These are phyloP conservation scores for Phlebopus sp. DNA, from an alignment of 1,284 basidiomycete species.

Conservation along the genomic window DNA sequence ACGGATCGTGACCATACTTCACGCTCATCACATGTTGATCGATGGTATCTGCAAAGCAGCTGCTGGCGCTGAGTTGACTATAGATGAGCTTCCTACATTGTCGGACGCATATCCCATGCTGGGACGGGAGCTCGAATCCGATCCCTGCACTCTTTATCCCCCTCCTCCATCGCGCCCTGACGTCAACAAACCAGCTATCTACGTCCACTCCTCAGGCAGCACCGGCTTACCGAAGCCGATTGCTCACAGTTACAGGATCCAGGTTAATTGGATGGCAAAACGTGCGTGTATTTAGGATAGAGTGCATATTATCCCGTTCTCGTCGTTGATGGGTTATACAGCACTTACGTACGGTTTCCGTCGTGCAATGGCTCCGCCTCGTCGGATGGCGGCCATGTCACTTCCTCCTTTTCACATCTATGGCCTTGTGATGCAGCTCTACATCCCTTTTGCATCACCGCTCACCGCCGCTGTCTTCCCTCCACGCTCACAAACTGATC, in stretches of 20 bases:
- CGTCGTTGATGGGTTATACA: not conserved
- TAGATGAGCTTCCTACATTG: conserved; percentile 24
- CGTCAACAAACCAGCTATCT: conserved; percentile 1
- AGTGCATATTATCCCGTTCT: not conserved
- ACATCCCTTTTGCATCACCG: conserved; percentile 1
- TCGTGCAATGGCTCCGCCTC: not conserved
- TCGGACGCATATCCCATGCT: conserved; percentile 23
- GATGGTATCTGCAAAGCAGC: conserved; percentile 8
- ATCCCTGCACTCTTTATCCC: conserved; percentile 22
- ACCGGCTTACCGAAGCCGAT: conserved; percentile 12
- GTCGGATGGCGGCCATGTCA: conserved; percentile 4
- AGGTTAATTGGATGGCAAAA: conserved; percentile 7
- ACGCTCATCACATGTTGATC: conserved; percentile 17
- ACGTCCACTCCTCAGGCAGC: conserved; percentile 12
- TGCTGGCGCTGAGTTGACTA: conserved; percentile 1
- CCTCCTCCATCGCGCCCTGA: not conserved
- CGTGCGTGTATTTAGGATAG: not conserved
- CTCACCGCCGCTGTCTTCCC: conserved; percentile 6
- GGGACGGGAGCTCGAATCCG: conserved; percentile 16
- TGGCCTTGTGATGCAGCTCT: conserved; percentile 9
- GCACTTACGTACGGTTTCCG: no score
- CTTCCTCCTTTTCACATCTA: conserved; percentile 12
- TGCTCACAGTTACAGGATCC: conserved; percentile 9
- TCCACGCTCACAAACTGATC: conserved; percentile 6
- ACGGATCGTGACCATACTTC: conserved; percentile 13